phyloP scores from a whole-genome alignment of 805 yeast species.

The Pichia membranifaciens region DNA sequence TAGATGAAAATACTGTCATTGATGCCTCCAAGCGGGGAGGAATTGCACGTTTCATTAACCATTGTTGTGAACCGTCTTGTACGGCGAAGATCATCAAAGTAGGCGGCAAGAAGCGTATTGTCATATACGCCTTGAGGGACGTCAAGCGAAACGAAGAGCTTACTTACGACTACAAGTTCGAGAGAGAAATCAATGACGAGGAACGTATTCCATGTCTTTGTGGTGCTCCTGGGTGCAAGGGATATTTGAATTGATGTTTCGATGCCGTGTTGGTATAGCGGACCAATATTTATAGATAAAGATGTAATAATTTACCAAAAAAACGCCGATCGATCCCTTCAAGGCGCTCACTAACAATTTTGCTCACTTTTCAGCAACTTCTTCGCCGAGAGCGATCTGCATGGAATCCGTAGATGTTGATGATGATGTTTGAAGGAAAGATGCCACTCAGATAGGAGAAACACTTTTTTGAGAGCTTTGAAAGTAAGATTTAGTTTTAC shows the following conservation, averaged over 20 bases:
- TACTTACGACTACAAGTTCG: conserved; percentile 95
- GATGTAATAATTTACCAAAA: too few relatives aligned
- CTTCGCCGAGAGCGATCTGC: too few relatives aligned
- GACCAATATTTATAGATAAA: too few relatives aligned
- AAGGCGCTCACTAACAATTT: too few relatives aligned
- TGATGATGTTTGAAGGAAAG: too few relatives aligned
- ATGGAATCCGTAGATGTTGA: too few relatives aligned
- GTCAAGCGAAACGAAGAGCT: conserved; percentile 85
- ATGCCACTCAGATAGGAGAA: too few relatives aligned
- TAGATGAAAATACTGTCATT: conserved; percentile 89
- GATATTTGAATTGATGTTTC: conserved; percentile 64
- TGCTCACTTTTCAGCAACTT: too few relatives aligned
- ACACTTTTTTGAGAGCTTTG: too few relatives aligned
- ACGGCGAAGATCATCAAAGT: conserved; percentile 95
- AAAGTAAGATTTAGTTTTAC: not conserved
- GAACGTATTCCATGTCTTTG: conserved; percentile 89
- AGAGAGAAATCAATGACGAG: conserved; percentile 80
- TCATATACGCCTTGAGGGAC: conserved; percentile 86
- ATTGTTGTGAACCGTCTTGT: conserved; percentile 96
- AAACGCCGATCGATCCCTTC: too few relatives aligned
- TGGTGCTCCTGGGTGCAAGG: conserved; percentile 94
- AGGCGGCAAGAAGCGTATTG: conserved; percentile 90
- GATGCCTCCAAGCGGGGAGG: conserved; percentile 98
- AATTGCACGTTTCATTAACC: conserved; percentile 93
- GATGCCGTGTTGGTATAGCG: too few relatives aligned